Evolutionary conservation across 805 yeast species (phyloP).

Genomic region (Zygoascus bituminiphila): DNA sequence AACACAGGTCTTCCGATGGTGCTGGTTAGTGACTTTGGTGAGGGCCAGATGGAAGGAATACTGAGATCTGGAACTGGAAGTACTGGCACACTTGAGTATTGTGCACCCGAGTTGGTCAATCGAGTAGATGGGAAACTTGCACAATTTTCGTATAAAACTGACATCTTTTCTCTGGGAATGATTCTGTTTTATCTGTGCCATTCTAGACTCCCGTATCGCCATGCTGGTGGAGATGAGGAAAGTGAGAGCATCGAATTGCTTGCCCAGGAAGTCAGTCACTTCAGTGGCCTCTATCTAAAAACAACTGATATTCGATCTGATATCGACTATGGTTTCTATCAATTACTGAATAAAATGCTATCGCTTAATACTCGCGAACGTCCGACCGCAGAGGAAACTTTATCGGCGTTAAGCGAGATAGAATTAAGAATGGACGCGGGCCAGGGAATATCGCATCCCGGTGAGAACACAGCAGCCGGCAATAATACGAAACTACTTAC

Average conservation of each 20-base stretch:
- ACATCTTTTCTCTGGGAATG: conserved; percentile 77
- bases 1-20: conserved; percentile 47
- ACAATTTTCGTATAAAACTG: conserved; percentile 65
- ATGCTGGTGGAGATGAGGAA: conserved; percentile 16
- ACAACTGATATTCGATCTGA: conserved; percentile 20
- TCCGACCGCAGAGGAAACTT: conserved; percentile 37
- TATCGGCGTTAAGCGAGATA: conserved; percentile 12
- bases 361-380: conserved; percentile 32
- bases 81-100: conserved; percentile 82
- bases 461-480: background rate
- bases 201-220: conserved; percentile 55
- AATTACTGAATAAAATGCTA: conserved; percentile 35
- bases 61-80: conserved; percentile 63
- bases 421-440: background rate
- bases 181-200: conserved; percentile 69
- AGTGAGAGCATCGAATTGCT: conserved; percentile 28
- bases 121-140: conserved; percentile 31
- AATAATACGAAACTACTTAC: background rate
- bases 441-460: background rate
- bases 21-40: conserved; percentile 84
- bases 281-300: conserved; percentile 26
- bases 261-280: conserved; percentile 29
- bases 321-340: conserved; percentile 27
- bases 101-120: conserved; percentile 73
- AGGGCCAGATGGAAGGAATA: conserved; percentile 67